Evolutionary conservation across 2,329 filamentous ascomycete species (phyloP).

Genomic region (Pseudocercospora macadamiae): DNA sequence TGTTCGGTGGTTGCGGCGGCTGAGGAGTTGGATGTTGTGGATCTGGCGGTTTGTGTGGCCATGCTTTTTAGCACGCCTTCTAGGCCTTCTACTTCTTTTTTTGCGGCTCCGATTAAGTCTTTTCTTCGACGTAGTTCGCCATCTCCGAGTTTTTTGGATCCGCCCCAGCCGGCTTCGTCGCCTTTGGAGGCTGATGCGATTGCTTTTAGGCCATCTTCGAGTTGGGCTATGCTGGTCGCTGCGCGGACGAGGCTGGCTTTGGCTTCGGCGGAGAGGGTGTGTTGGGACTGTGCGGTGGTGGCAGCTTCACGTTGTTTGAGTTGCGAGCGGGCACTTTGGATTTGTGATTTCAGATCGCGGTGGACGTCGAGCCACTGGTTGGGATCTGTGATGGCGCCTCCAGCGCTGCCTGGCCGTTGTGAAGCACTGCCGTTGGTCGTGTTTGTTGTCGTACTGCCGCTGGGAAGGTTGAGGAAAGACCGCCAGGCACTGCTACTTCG

Average conservation of each 20-base stretch:
- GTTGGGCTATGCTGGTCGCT: conserved; percentile 62
- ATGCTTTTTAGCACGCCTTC: conserved; percentile 72
- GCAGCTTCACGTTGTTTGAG: conserved; percentile 71
- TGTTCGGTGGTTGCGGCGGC: conserved; percentile 41
- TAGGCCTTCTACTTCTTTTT: conserved; percentile 74
- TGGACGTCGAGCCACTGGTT: conserved; percentile 78
- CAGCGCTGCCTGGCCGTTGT: conserved; percentile 22
- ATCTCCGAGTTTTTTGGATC: conserved; percentile 62
- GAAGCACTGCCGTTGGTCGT: conserved; percentile 9
- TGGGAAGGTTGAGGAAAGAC: conserved; percentile 71
- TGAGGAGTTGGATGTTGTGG: conserved; percentile 28
- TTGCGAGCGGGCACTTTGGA: conserved; percentile 68
- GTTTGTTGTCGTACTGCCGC: conserved; percentile 46
- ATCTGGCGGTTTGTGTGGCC: conserved; percentile 51
- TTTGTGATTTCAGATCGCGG: conserved; percentile 69
- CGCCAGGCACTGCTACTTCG: conserved; percentile 73
- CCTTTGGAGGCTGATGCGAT: conserved; percentile 39
- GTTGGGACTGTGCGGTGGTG: conserved; percentile 60
- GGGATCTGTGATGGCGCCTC: conserved; percentile 48
- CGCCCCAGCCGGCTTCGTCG: conserved; percentile 43
- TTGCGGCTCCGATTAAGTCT: conserved; percentile 70
- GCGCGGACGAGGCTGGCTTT: conserved; percentile 74
- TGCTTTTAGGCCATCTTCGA: conserved; percentile 66
- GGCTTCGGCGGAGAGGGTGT: conserved; percentile 66
- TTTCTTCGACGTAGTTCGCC: conserved; percentile 73